Conservation (phyloP, 805 yeast genomes). For the Wickerhamiella musiphila region DNA sequence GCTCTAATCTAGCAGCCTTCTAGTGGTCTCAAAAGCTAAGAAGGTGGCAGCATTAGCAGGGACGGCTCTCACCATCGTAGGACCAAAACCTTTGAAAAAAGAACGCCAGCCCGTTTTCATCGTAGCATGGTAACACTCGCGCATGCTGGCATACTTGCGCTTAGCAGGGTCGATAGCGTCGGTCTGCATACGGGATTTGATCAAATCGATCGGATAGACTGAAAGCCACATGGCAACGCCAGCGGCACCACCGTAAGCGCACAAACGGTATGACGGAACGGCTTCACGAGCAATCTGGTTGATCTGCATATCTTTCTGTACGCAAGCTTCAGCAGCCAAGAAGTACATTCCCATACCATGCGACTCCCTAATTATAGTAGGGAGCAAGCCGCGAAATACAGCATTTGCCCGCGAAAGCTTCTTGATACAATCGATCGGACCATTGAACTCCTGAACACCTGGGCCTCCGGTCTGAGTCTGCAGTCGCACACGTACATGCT, state of each 20-base stretch:
- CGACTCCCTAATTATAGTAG: constrained; percentile 71
- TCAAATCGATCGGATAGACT: constrained; percentile 75
- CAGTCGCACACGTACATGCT: constrained; percentile 81
- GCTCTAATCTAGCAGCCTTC: constrained; percentile 22
- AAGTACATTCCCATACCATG: constrained; percentile 79
- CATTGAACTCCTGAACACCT: constrained; percentile 33
- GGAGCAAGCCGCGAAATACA: constrained; percentile 62
- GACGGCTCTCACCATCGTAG: constrained; percentile 89
- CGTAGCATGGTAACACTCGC: constrained; percentile 42
- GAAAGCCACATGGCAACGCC: constrained; percentile 83
- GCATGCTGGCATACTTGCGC: constrained; percentile 41
- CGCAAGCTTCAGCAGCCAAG: constrained; percentile 75
- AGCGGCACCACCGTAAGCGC: constrained; percentile 75
- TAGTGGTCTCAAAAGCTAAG: constrained; percentile 78
- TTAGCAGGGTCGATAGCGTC: constrained; percentile 40
- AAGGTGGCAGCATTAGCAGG: constrained; percentile 98
- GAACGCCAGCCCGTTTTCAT: constrained; percentile 30
- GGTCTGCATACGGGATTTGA: constrained; percentile 78
- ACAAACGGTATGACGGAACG: constrained; percentile 74
- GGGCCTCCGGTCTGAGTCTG: constrained; percentile 53
- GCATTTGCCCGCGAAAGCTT: constrained; percentile 38
- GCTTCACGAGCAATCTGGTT: constrained; percentile 40
- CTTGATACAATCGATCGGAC: constrained; percentile 57
- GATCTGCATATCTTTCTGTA: constrained; percentile 41
- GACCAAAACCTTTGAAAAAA: constrained; percentile 78